Evolutionary conservation across 176 grass and related monocot genomes (phyloP), one percentile per base, ranked within the genome.

Genomic region (Chloris gayana): DNA sequence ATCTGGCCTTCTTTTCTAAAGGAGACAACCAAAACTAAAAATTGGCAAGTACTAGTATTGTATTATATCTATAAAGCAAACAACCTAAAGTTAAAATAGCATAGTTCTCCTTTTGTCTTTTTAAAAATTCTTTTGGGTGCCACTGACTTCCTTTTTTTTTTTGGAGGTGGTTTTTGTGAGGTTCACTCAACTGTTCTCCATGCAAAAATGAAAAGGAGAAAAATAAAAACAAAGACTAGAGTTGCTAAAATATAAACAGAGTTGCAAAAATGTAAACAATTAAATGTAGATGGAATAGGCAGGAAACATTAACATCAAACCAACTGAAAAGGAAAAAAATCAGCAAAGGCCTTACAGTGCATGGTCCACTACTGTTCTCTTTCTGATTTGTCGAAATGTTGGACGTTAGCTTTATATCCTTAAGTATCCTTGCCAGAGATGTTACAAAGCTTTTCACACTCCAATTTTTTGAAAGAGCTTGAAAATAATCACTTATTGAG

Each of bases 391-490:
- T 64, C 37, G 84, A 95, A 56, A 85, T 84, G 76, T 57, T 95
- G 69, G 88, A 64, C 69, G 90, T 67, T 60, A 99, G 88, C 57
- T 99, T 95, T 70, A 95, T 68, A 85, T 89, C 90, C 73, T 89
- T 95, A 41, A 99, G 88, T 76, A 91, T 81, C 80, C 84, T 93
- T 68, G 79, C 82, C 75, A 95, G 67, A 82, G 96, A 91, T 68
- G 76, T 84, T 61, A 89, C 26, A 75, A 93, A 99, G 69, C 82
- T 84, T 87, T 89, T 93, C 68, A 91, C 74, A 27, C 84, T 95
- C 96, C 96, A 99, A 81, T 62, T 31, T 78, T 95, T 99, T 42
- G 92, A 99, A 91, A 95, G 91, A 79, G 88, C 87, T 58, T 89
- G 81, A 80, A 95, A 62, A 78, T 84, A 90, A 44, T 95, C 96